Evolutionary conservation across 2,329 filamentous ascomycete genomes (phyloP), one percentile per base, ranked within the genome.

Genomic region (Fonsecaea pedrosoi): DNA sequence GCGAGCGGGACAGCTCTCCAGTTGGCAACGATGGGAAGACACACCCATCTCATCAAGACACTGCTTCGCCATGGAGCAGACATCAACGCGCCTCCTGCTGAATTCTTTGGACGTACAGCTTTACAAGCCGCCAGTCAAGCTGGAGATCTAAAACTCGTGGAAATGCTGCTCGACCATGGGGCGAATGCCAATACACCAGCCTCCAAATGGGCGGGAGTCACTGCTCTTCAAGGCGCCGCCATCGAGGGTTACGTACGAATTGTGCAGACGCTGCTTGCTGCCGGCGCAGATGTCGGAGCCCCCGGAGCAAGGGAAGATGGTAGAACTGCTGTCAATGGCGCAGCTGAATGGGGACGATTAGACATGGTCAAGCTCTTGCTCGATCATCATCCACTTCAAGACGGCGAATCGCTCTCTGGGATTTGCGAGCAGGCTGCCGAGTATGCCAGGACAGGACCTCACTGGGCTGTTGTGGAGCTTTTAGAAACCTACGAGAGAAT

Each of bases 321-420:
- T 21, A 64, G 70, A 55, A 76, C 70, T 35, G 74, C 77, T 21
- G 65, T 78, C 18, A 69, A 76, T 61, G 73, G 66, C 10, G 78
- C 78, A 35, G 77, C 77, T 0, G 73, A 73, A 58, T 35, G 64
- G 12, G 67, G 69, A 15, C 53, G 56, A 1, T 15, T 69, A 32
- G 60, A 67, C 40, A 62, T 70, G 60, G 42, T 69, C 18, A 50
- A 70, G 48, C 58, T 56, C 12, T 54, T 70, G 54, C 66, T 70
- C 10, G 63, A 67, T 48, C 55, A 68, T 37, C 65, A 69, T 30
- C 62, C 45, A 18, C 30, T 64, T 25, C 62, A 58, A 42, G 63
- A 50, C 15, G 62, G 56, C 7, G 58, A 66, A 38, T 55, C 62
- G 18, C 25, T 62, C 15, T 58, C 54, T 2, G 35, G 50, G 8